A percentile compares a stretch with the other conserved stretches of the same genome.
phyloP scores from a whole-genome alignment of 2,329 filamentous ascomycete species.

The Colletotrichum endophyticum region DNA sequence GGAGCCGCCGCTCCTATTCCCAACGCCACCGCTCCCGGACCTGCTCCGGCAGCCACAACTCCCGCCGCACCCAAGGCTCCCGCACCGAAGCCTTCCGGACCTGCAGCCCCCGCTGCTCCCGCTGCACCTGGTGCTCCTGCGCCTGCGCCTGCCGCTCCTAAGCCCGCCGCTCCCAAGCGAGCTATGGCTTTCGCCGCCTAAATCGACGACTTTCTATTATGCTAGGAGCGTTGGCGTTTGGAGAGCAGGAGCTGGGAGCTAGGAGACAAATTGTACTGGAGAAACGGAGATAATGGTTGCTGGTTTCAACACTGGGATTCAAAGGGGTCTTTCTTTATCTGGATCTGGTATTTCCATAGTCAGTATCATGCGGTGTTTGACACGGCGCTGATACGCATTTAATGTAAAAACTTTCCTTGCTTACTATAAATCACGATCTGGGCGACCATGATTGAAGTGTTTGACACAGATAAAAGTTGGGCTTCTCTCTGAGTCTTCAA shows the following conservation, averaged over 20 bases:
- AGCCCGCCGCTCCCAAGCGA: neutral
- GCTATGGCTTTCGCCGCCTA: neutral
- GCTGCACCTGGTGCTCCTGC: neutral
- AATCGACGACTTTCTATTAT: neutral
- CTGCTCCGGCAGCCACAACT: neutral
- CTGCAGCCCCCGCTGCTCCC: neutral
- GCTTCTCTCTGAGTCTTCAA: neutral
- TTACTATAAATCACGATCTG: neutral
- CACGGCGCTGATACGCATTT: neutral
- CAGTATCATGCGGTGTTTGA: neutral
- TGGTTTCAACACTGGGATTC: neutral
- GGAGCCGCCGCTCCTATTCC: neutral
- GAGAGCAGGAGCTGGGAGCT: neutral
- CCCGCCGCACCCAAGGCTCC: neutral
- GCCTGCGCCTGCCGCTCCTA: neutral
- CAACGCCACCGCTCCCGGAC: neutral
- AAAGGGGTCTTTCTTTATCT: neutral
- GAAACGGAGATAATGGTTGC: neutral
- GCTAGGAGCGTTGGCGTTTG: neutral
- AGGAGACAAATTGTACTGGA: neutral
- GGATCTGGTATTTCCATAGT: neutral
- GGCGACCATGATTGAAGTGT: neutral
- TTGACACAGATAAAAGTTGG: rapidly evolving
- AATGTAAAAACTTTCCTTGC: neutral
- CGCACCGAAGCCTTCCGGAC: neutral